These are phyloP conservation scores for Aspergillus cavernicola DNA, from an alignment of 495 filamentous ascomycete species.

Conservation along the genomic window DNA sequence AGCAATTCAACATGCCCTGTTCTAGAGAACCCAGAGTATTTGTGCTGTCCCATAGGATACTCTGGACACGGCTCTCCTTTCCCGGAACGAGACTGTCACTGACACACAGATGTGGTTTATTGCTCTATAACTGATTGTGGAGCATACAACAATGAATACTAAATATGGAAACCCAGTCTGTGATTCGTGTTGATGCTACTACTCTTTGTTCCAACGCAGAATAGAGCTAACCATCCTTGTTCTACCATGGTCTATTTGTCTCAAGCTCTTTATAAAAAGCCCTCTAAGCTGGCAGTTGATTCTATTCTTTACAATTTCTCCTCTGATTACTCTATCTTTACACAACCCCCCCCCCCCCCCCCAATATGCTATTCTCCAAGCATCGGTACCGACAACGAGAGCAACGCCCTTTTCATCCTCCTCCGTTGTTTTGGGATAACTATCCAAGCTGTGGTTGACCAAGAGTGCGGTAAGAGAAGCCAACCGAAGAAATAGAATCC, in stretches of 20 bases:
- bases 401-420: conserved; percentile 1
- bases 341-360: too few species aligned
- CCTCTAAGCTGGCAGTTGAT: not conserved
- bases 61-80: too few species aligned
- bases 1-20: too few species aligned
- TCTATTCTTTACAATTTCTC: not conserved
- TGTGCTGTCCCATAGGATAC: too few species aligned
- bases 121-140: too few species aligned
- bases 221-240: not conserved
- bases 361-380: not conserved
- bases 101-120: too few species aligned
- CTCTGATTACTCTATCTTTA: not conserved
- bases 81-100: too few species aligned
- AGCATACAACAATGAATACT: too few species aligned
- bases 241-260: not conserved
- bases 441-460: conserved; percentile 1
- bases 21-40: too few species aligned
- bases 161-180: too few species aligned
- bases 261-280: not conserved
- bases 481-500: not conserved
- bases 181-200: too few species aligned
- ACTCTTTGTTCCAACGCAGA: not conserved
- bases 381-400: not conserved
- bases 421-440: conserved; percentile 3
- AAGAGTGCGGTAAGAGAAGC: not conserved